Evolutionary conservation across 176 grass and related monocot genomes (phyloP).

Genomic region (bread wheat (Triticum aestivum)): DNA sequence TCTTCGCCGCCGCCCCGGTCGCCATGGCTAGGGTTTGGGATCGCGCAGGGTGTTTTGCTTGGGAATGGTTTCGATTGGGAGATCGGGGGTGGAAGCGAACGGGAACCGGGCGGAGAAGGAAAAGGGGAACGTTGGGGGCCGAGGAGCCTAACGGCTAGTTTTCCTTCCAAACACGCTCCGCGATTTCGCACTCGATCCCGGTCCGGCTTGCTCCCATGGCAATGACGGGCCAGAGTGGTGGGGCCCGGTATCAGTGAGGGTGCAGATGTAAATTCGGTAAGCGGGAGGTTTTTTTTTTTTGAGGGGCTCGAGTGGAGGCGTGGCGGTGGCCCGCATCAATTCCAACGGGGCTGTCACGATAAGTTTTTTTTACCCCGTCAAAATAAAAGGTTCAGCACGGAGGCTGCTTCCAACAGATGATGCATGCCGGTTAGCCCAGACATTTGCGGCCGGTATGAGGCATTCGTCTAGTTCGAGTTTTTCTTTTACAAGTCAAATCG

Average conservation of each 20-base stretch:
- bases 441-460: no score
- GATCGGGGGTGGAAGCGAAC: neutral
- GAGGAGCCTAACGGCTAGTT: constrained; percentile 77
- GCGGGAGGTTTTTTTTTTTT: no score
- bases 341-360: no score
- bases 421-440: no score
- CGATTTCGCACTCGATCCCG: neutral
- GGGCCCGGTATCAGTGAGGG: neutral
- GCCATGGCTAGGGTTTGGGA: constrained; percentile 24
- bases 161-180: constrained; percentile 32
- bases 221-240: neutral
- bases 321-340: neutral
- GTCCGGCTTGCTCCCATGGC: fast-evolving
- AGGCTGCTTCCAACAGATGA: no score
- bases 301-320: neutral
- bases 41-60: neutral
- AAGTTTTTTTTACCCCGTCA: no score
- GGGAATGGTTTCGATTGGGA: neutral
- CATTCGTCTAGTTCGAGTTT: no score
- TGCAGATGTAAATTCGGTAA: no score
- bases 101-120: neutral
- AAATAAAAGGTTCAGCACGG: no score
- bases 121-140: constrained; percentile 48
- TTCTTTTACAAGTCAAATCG: no score
- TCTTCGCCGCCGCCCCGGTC: constrained; percentile 40